phyloP scores from a whole-genome alignment of 2,329 filamentous ascomycete species.

The Colletotrichum noveboracense region DNA sequence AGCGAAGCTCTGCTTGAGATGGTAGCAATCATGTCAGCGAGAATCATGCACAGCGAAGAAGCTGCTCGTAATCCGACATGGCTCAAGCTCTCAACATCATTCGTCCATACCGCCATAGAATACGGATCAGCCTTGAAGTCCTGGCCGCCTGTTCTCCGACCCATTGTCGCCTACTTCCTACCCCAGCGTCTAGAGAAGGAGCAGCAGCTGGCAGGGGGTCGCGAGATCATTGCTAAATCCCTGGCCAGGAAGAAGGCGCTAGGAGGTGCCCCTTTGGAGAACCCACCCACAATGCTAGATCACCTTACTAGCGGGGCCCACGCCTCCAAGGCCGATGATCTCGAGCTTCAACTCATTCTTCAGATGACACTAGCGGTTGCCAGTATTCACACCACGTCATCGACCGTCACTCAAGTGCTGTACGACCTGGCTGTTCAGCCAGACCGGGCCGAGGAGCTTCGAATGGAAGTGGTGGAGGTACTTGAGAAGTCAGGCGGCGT shows the following conservation, averaged over 20 bases:
- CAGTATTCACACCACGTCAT: constrained; percentile 53
- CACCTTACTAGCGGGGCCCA: background rate
- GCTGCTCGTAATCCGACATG: background rate
- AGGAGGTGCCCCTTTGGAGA: background rate
- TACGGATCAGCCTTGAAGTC: background rate
- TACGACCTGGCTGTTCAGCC: constrained; percentile 56
- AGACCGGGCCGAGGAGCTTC: constrained; percentile 53
- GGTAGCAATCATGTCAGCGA: background rate
- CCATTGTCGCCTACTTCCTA: background rate
- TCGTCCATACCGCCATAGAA: background rate
- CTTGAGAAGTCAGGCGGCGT: constrained; percentile 37
- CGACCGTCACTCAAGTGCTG: constrained; percentile 46
- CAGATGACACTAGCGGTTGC: constrained; percentile 15
- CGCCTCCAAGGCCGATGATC: background rate
- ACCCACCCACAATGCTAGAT: background rate
- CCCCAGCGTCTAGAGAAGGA: background rate
- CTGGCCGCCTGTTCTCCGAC: background rate
- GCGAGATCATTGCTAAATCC: background rate
- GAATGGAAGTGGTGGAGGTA: constrained; percentile 52
- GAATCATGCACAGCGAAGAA: background rate
- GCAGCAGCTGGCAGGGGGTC: background rate
- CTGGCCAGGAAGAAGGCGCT: background rate
- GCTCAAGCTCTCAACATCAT: background rate
- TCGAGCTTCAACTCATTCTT: background rate
- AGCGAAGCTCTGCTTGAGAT: background rate